Percentiles rank a stretch among this genome's conserved stretches.
These are phyloP conservation scores for Punica granatum DNA, from an alignment of 345 rosid species.

Conservation along the genomic window DNA sequence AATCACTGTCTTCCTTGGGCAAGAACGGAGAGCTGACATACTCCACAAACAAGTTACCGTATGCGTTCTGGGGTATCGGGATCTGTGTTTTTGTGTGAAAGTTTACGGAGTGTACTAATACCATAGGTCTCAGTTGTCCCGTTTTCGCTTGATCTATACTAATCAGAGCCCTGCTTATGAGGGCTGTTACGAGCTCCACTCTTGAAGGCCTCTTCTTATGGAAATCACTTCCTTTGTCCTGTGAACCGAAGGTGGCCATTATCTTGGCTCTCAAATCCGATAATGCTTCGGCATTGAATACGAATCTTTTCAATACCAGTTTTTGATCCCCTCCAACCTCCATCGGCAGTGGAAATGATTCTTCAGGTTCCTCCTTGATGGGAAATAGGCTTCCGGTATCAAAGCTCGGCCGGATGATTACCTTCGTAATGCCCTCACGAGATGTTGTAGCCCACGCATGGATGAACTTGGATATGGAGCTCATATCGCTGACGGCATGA, in stretches of 20 bases:
- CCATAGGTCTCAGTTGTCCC: constrained; percentile 1
- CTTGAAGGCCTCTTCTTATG: neutral
- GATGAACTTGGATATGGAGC: neutral
- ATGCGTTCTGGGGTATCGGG: constrained; percentile 1
- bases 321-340: neutral
- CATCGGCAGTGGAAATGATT: neutral
- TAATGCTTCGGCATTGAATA: neutral
- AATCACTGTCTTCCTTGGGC: neutral
- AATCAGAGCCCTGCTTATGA: neutral
- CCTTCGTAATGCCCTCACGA: constrained; percentile 3
- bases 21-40: neutral
- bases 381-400: neutral
- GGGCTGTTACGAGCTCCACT: constrained; percentile 1
- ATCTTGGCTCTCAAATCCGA: neutral
- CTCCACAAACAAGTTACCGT: neutral
- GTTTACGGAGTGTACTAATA: neutral
- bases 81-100: neutral
- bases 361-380: neutral
- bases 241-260: too few relatives aligned
- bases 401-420: neutral
- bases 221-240: too few relatives aligned
- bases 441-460: constrained; percentile 7
- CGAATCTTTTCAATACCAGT: neutral
- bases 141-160: neutral
- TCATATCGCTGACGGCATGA: constrained; percentile 1